Conservation (phyloP, 208 protist species). For the Leptomonas pyrrhocoris region DNA sequence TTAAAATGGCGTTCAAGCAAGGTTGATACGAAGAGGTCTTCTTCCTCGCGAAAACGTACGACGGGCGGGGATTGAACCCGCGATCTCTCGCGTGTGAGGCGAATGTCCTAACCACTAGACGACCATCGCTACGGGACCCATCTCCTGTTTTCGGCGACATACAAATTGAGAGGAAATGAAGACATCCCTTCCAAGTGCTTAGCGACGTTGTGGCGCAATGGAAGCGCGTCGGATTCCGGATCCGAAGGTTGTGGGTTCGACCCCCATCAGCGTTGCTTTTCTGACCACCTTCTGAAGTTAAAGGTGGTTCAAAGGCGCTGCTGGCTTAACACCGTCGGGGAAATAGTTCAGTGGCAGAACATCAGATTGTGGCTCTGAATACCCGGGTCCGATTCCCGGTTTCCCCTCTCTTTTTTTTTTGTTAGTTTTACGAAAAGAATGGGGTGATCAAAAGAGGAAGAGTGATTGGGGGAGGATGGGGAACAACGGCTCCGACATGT, state of each 20-base stretch:
- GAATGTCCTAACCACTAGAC: slow-evolving; percentile 96
- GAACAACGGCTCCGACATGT: no score
- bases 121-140: slow-evolving; percentile 72
- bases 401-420: slow-evolving; percentile 46
- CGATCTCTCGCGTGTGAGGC: slow-evolving; percentile 94
- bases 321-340: slow-evolving; percentile 19
- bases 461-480: no score
- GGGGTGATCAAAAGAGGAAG: no score
- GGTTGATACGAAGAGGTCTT: no score
- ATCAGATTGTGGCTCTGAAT: slow-evolving; percentile 88
- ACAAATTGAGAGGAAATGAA: no score
- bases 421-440: not conserved
- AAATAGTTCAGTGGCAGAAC: slow-evolving; percentile 89
- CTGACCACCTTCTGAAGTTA: not conserved
- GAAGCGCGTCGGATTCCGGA: slow-evolving; percentile 56
- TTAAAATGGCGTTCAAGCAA: no score
- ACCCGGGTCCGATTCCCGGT: slow-evolving; percentile 90
- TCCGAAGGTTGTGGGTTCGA: slow-evolving; percentile 77
- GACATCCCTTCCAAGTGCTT: not conserved
- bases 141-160: no score
- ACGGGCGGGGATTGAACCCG: slow-evolving; percentile 93
- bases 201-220: slow-evolving; percentile 58
- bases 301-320: not conserved
- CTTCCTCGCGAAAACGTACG: slow-evolving; percentile 46
- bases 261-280: slow-evolving; percentile 74